These are phyloP conservation scores for Angomonas desouzai DNA, from an alignment of 208 protist species.

Conservation along the genomic window DNA sequence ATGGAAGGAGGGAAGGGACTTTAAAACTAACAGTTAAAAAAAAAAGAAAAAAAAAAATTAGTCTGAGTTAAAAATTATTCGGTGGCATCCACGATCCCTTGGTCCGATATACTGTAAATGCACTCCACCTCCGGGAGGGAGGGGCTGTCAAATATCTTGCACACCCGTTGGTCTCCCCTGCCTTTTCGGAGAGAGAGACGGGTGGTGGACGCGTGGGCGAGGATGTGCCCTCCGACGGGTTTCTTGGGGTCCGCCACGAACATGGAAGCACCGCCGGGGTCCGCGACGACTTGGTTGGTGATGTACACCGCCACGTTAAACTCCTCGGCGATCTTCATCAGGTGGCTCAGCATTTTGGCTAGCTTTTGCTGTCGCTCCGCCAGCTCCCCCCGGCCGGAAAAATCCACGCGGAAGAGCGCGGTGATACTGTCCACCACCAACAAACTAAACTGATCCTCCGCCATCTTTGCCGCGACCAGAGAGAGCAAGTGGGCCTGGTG, in stretches of 20 bases:
- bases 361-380: conserved; percentile 96
- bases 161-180: conserved; percentile 95
- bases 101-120: conserved; percentile 93
- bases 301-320: conserved; percentile 99
- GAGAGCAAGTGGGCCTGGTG: conserved; percentile 92
- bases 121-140: conserved; percentile 96
- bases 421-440: conserved; percentile 99
- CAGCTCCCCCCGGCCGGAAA: conserved; percentile 96
- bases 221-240: conserved; percentile 96
- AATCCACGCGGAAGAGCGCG: conserved; percentile 98
- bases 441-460: conserved; percentile 88
- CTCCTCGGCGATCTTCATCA: conserved; percentile 98
- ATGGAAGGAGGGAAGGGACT: not conserved
- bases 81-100: conserved; percentile 93
- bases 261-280: conserved; percentile 97
- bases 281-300: conserved; percentile 99
- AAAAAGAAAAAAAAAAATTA: not conserved
- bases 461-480: conserved; percentile 90
- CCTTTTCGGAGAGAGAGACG: conserved; percentile 95
- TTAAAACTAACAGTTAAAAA: conserved; percentile 7
- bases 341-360: conserved; percentile 83
- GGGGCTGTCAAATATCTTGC: conserved; percentile 98
- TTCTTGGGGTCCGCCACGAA: conserved; percentile 99
- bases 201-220: conserved; percentile 98
- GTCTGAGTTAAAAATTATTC: conserved; percentile 42